Conservation (phyloP, 176 grass and related monocot genomes). For the Musa itinerans region DNA sequence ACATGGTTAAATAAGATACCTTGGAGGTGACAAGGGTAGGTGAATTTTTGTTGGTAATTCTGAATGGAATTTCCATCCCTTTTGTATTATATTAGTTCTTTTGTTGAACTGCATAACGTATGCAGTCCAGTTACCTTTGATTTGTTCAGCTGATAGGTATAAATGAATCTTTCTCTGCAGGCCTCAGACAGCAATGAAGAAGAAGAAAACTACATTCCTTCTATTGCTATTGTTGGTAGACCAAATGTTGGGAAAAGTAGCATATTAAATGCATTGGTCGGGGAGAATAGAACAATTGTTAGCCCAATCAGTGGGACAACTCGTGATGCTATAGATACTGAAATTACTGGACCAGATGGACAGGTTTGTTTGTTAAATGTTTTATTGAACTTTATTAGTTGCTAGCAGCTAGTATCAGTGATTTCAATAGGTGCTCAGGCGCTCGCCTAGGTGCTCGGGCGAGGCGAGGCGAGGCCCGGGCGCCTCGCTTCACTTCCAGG, state of each 20-base stretch:
- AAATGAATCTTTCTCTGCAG: slow-evolving; percentile 15
- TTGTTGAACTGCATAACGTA: too few relatives aligned
- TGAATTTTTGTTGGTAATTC: too few relatives aligned
- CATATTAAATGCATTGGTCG: slow-evolving; percentile 89
- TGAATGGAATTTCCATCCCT: too few relatives aligned
- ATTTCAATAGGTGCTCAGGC: too few relatives aligned
- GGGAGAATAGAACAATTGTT: slow-evolving; percentile 92
- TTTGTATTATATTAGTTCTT: too few relatives aligned
- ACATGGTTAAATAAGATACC: too few relatives aligned
- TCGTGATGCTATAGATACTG: slow-evolving; percentile 94
- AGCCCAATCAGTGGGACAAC: slow-evolving; percentile 97
- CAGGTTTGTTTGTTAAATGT: slow-evolving; percentile 41
- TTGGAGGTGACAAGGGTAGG: too few relatives aligned
- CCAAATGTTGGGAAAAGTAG: slow-evolving; percentile 99
- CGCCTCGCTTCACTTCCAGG: too few relatives aligned
- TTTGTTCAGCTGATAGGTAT: background rate
- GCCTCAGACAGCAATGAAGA: slow-evolving; percentile 42
- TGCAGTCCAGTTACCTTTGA: background rate
- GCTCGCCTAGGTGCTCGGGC: too few relatives aligned
- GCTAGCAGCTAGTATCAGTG: background rate
- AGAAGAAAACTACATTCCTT: slow-evolving; percentile 60
- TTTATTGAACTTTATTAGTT: background rate
- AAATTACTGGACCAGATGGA: slow-evolving; percentile 64
- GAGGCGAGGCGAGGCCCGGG: too few relatives aligned
- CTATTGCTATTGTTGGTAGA: slow-evolving; percentile 90